These are phyloP conservation scores for Haplosporangium sp. DNA, from an alignment of 371 early-diverging fungal genomes.

Conservation along the genomic window DNA sequence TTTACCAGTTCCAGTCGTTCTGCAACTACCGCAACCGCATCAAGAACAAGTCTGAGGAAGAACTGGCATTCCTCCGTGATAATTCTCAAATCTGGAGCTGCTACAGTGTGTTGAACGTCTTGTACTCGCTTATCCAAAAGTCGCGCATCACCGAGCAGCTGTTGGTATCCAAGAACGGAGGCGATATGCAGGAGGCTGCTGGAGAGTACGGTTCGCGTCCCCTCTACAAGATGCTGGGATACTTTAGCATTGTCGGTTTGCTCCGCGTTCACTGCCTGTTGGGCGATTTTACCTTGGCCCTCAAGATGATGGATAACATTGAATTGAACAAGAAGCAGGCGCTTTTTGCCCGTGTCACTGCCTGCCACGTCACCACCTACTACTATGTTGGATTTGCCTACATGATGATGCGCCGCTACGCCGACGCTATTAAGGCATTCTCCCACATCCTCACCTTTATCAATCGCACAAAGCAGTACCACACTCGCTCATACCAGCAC, in stretches of 20 bases:
- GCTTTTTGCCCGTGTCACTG: conserved; percentile 92
- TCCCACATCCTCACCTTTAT: conserved; percentile 91
- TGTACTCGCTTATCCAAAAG: conserved; percentile 94
- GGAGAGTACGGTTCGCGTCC: conserved; percentile 83
- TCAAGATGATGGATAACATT: conserved; percentile 95
- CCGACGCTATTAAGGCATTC: conserved; percentile 95
- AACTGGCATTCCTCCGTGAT: conserved; percentile 83
- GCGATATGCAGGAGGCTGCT: conserved; percentile 86
- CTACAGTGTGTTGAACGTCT: conserved; percentile 93
- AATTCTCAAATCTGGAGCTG: conserved; percentile 94
- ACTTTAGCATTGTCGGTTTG: conserved; percentile 93
- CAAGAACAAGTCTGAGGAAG: conserved; percentile 84
- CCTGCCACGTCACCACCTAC: conserved; percentile 95
- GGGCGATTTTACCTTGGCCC: conserved; percentile 93
- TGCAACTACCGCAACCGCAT: conserved; percentile 91
- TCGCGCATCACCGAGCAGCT: conserved; percentile 94
- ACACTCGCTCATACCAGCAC: conserved; percentile 91
- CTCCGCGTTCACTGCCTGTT: conserved; percentile 94
- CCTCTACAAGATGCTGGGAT: conserved; percentile 96
- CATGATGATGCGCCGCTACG: conserved; percentile 97
- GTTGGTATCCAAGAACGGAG: conserved; percentile 86
- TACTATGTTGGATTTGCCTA: conserved; percentile 97
- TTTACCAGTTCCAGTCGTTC: conserved; percentile 98
- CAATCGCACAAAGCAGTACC: conserved; percentile 93
- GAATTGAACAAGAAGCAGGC: conserved; percentile 91